These are phyloP conservation scores for Gossypium rotundifolium DNA, from an alignment of 345 rosid species.

Conservation along the genomic window DNA sequence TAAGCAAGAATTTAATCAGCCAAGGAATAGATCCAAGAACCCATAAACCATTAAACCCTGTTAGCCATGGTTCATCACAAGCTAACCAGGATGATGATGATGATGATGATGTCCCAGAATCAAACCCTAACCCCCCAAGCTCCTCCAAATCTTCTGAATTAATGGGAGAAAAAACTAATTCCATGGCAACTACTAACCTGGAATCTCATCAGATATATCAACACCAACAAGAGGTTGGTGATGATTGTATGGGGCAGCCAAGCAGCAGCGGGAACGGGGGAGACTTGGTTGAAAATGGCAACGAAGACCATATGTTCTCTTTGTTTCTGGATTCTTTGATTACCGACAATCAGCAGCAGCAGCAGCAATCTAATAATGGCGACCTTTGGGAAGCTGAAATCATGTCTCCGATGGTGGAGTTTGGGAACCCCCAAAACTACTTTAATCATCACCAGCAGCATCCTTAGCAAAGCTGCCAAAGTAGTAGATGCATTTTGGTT, in stretches of 20 bases:
- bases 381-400: conserved; percentile 19
- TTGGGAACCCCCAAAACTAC: conserved; percentile 9
- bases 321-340: conserved; percentile 59
- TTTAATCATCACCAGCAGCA: not conserved
- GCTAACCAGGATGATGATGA: not conserved
- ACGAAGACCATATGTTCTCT: conserved; percentile 51
- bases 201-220: conserved; percentile 12
- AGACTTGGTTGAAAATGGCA: conserved; percentile 21
- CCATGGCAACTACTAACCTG: not conserved
- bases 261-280: conserved; percentile 12
- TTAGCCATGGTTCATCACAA: not conserved
- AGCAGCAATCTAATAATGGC: conserved; percentile 9
- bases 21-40: conserved; percentile 46
- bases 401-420: conserved; percentile 13
- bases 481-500: not conserved
- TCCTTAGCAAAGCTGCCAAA: not conserved
- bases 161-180: not conserved
- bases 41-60: conserved; percentile 51
- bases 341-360: conserved; percentile 35
- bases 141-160: conserved; percentile 7
- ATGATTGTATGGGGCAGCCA: conserved; percentile 11
- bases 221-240: not conserved
- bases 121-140: conserved; percentile 25
- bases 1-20: not conserved
- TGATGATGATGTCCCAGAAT: conserved; percentile 9